phyloP scores from a whole-genome alignment of 2,329 filamentous ascomycete genomes.

The Aspergillus sojae region DNA sequence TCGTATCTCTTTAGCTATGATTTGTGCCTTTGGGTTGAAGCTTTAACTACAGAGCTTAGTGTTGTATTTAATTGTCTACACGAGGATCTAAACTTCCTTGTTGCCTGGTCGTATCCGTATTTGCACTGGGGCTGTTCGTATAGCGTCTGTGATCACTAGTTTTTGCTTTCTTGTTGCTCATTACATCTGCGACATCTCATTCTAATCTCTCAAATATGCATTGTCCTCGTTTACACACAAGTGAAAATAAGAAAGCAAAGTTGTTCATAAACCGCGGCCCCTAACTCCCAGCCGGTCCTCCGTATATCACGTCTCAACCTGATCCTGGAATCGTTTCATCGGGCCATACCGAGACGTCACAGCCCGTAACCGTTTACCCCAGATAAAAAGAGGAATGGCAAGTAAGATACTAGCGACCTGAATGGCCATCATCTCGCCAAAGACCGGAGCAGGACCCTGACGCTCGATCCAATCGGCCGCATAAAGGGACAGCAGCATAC shows the following conservation, averaged over 20 bases:
- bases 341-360: slow-evolving; percentile 28
- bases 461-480: slow-evolving; percentile 27
- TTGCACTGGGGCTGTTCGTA: background rate
- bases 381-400: slow-evolving; percentile 27
- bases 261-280: background rate
- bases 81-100: background rate
- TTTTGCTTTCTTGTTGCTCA: background rate
- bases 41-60: background rate
- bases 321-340: slow-evolving; percentile 24
- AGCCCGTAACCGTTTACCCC: slow-evolving; percentile 20
- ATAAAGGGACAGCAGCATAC: slow-evolving; percentile 30
- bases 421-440: slow-evolving; percentile 32
- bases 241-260: background rate
- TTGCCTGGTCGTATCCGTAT: background rate
- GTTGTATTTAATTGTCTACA: background rate
- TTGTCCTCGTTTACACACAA: background rate
- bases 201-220: background rate
- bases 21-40: no score
- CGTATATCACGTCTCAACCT: background rate
- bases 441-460: slow-evolving; percentile 25
- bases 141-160: background rate
- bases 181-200: background rate
- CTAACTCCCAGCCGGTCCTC: background rate
- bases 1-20: background rate
- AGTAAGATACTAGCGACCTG: slow-evolving; percentile 24